Evolutionary conservation across 2,329 filamentous ascomycete species (phyloP).

Genomic region (Amphichorda felina): DNA sequence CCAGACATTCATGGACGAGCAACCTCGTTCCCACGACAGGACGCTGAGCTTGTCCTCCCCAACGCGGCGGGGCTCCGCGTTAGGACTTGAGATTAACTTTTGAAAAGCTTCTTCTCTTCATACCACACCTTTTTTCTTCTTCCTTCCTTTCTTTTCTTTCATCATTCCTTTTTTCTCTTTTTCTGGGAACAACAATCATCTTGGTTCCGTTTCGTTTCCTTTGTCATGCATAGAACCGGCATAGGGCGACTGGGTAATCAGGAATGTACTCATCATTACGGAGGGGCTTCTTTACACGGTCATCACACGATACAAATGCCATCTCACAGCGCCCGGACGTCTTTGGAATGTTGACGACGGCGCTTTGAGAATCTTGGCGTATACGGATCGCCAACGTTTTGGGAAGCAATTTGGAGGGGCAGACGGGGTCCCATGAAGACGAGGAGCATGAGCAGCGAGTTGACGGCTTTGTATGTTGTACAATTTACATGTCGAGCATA

Average conservation of each 20-base stretch:
- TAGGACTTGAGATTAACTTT: constrained; percentile 7
- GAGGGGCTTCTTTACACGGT: neutral
- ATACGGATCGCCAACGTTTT: no score
- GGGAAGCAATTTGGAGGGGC: no score
- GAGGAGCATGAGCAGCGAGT: no score
- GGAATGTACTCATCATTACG: neutral
- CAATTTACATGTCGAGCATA: no score
- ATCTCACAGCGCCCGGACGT: no score
- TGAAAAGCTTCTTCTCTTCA: constrained; percentile 1
- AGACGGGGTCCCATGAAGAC: constrained; percentile 2
- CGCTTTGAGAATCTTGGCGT: neutral
- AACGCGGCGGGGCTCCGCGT: constrained; percentile 9
- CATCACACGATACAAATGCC: constrained; percentile 1
- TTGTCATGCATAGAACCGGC: constrained; percentile 2
- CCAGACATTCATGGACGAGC: constrained; percentile 22
- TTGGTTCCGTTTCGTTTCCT: neutral
- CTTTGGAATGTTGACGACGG: neutral
- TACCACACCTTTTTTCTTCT: constrained; percentile 1
- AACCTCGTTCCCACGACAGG: constrained; percentile 9
- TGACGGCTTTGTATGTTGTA: no score
- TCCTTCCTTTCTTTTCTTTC: constrained; percentile 3
- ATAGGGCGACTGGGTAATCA: neutral
- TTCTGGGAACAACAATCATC: neutral
- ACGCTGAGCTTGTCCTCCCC: constrained; percentile 9
- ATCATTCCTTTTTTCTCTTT: constrained; percentile 2